A percentile compares a stretch with the other conserved stretches of the same genome.
Conservation (phyloP, 2,329 filamentous ascomycete species). For the Endothia cerciana region DNA sequence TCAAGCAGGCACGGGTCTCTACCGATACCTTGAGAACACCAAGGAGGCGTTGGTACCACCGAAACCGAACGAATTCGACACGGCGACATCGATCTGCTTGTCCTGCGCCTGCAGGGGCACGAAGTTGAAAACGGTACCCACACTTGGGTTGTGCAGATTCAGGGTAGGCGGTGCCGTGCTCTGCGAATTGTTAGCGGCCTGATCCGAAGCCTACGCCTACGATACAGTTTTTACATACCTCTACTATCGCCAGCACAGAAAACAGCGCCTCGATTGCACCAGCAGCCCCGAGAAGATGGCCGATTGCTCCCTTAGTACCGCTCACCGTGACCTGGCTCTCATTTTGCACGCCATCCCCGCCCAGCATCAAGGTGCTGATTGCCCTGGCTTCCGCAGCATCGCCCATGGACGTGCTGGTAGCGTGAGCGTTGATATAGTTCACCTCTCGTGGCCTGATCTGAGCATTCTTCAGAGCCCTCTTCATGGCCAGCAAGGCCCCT, state of each 20-base stretch:
- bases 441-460: slow-evolving; percentile 69
- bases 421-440: slow-evolving; percentile 95
- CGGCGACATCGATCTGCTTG: slow-evolving; percentile 69
- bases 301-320: slow-evolving; percentile 91
- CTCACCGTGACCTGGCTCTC: slow-evolving; percentile 77
- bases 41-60: slow-evolving; percentile 93
- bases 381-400: slow-evolving; percentile 87
- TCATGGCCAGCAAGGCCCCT: slow-evolving; percentile 86
- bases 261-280: slow-evolving; percentile 91
- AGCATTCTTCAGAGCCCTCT: slow-evolving; percentile 75
- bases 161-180: slow-evolving; percentile 82
- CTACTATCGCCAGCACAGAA: slow-evolving; percentile 74
- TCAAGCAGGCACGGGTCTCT: background rate
- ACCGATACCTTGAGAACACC: slow-evolving; percentile 61
- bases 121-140: slow-evolving; percentile 81
- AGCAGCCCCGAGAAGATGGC: slow-evolving; percentile 88
- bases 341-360: slow-evolving; percentile 65
- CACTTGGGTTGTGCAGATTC: slow-evolving; percentile 72
- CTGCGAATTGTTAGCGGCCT: slow-evolving; percentile 47
- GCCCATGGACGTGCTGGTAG: slow-evolving; percentile 83
- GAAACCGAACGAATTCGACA: slow-evolving; percentile 98
- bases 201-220: background rate
- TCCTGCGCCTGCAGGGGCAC: slow-evolving; percentile 74
- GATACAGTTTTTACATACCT: slow-evolving; percentile 63
- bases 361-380: slow-evolving; percentile 77